A percentile compares a stretch with the other conserved stretches of the same genome.
Conservation (phyloP, 352 stramenopile genomes). For the Phytophthora macrochlamydospora region DNA sequence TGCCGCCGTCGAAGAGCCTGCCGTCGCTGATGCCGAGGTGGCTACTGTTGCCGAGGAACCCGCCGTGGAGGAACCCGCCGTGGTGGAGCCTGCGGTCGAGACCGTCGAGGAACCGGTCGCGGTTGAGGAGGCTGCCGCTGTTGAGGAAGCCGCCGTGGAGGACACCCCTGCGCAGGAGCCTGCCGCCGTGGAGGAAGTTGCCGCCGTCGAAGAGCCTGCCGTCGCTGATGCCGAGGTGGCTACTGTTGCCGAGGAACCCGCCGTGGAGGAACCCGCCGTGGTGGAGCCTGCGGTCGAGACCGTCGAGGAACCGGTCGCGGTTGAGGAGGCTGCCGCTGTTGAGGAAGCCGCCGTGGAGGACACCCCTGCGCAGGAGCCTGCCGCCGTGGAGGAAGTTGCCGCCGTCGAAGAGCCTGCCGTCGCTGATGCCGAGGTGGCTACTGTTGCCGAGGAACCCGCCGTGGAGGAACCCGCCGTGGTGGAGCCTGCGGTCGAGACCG, state of each 20-base stretch:
- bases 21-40: not conserved
- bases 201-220: not conserved
- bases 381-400: not conserved
- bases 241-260: not conserved
- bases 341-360: not conserved
- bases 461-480: not conserved
- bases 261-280: not conserved
- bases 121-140: not conserved
- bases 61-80: not conserved
- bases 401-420: not conserved
- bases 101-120: not conserved
- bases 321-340: not conserved
- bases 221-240: not conserved
- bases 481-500: not conserved
- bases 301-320: not conserved
- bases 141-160: not conserved
- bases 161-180: not conserved
- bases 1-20: not conserved
- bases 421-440: not conserved
- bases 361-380: not conserved
- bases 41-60: not conserved
- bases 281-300: not conserved
- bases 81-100: not conserved
- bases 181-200: not conserved
- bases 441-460: not conserved